Conservation (phyloP, 225 moss, liverwort and hornwort species). For the Physcomitrium patens region DNA sequence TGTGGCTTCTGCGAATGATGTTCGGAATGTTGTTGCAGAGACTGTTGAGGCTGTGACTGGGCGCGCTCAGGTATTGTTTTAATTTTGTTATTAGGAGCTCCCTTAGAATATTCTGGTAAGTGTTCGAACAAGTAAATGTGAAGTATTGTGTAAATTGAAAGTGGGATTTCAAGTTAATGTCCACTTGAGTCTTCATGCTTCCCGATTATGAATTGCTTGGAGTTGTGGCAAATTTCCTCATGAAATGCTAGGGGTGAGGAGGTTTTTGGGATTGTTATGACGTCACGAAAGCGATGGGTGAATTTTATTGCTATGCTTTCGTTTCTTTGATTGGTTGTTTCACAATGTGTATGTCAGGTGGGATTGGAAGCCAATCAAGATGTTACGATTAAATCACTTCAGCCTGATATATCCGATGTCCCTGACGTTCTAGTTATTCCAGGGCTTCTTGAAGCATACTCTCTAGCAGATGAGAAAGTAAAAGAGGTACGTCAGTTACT, state of each 20-base stretch:
- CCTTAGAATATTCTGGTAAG: conserved; percentile 20
- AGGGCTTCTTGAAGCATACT: conserved; percentile 46
- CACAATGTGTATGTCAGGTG: conserved; percentile 22
- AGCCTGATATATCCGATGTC: conserved; percentile 14
- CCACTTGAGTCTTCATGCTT: not conserved
- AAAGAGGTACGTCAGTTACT: conserved; percentile 38
- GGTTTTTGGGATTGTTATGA: conserved; percentile 16
- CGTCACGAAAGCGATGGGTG: conserved; percentile 13
- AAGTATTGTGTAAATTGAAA: not conserved
- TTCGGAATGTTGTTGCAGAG: conserved; percentile 36
- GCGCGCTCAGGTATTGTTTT: conserved; percentile 45
- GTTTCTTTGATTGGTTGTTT: conserved; percentile 29
- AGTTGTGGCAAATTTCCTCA: not conserved
- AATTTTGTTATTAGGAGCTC: conserved; percentile 12
- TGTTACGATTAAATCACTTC: conserved; percentile 28
- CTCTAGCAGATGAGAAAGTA: conserved; percentile 30
- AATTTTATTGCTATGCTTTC: conserved; percentile 22
- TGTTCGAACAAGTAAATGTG: not conserved
- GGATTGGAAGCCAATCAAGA: conserved; percentile 17
- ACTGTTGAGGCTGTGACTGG: conserved; percentile 49
- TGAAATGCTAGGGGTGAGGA: conserved; percentile 8
- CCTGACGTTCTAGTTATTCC: conserved; percentile 32
- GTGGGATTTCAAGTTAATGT: not conserved
- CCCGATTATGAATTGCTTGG: not conserved
- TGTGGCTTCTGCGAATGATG: conserved; percentile 29